Evolutionary conservation across 2,329 filamentous ascomycete genomes (phyloP).

Genomic region (Ophiognomonia clavigignenti-juglandacearum): DNA sequence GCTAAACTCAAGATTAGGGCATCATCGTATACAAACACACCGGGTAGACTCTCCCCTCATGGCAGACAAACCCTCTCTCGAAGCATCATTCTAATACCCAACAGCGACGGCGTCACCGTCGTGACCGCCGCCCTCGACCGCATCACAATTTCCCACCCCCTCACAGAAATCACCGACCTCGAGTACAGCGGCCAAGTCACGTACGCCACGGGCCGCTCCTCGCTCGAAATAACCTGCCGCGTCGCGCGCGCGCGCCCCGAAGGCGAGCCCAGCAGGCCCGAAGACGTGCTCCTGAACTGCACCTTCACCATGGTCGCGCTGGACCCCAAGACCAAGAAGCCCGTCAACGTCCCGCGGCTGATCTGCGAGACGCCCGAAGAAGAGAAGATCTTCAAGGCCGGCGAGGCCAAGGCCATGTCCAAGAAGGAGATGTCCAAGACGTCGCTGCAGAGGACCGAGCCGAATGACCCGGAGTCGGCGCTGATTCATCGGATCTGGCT

Average conservation of each 20-base stretch:
- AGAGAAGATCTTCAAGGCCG: constrained; percentile 55
- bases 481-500: constrained; percentile 72
- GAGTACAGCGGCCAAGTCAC: constrained; percentile 60
- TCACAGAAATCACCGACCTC: constrained; percentile 74
- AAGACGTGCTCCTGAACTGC: constrained; percentile 41
- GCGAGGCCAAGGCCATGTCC: constrained; percentile 52
- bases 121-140: constrained; percentile 46
- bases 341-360: constrained; percentile 53
- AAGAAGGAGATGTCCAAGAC: constrained; percentile 60
- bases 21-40: constrained; percentile 69
- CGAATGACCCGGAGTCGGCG: constrained; percentile 66
- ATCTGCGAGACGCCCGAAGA: constrained; percentile 59
- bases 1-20: constrained; percentile 33
- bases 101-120: constrained; percentile 39
- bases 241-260: constrained; percentile 62
- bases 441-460: constrained; percentile 61
- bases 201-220: constrained; percentile 68
- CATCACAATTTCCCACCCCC: constrained; percentile 59
- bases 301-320: constrained; percentile 74
- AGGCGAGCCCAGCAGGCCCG: constrained; percentile 45
- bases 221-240: constrained; percentile 69
- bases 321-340: constrained; percentile 62
- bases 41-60: constrained; percentile 28
- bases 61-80: background rate
- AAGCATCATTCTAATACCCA: background rate